Base-by-base conservation (phyloP, 1,139 yeast species). In the Candida smagusa region DNA sequence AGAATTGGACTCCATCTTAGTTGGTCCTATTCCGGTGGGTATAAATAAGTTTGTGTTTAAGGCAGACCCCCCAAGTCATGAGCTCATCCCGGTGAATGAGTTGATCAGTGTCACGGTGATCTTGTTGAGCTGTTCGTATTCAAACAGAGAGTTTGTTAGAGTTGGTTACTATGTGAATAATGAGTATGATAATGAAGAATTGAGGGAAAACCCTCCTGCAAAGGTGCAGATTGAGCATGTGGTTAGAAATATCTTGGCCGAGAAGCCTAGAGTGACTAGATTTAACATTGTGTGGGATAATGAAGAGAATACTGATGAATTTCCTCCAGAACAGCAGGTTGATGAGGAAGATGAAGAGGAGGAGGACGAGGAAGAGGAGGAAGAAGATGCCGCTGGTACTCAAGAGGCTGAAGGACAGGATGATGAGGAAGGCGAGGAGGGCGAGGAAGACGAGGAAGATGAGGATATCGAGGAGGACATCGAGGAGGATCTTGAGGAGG, bases 1-100 rank as follows among this genome's bases (percentile, higher is more conserved):
- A 63, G 97, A 90, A 57, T 69, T 92, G 40, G 99, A 92, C 56
- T 88, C 97, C 2, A 81, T 94, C 33, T 68, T 94, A 21, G 99
- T 92, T 4, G 98, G 99, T 0, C 99, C 98, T 0, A 96, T 92
- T 3, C 99, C 98, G 0, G 95, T 92, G 4, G 99, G 99, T 1
- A 81, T 92, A 37, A 92, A 92, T 58, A 90, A 92, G 61, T 94
- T 92, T 52, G 73, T 90, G 12, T 86, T 92, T 58, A 81, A 87
- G 25, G 97, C 98, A 0, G 97, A 92, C 53, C 96, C 99, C 0
- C 98, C 98, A 1, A 81, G 92, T 2, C 95, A 97, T 0, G 97
- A 92, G 49, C 66, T 90, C 47, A 92, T 92, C 48, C 98, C 99
- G 1, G 96, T 96, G 6, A 83, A 89, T 47, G 98, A 92, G 57